Evolutionary conservation across 225 moss, liverwort and hornwort genomes (phyloP).

Genomic region (Climacium dendroides): DNA sequence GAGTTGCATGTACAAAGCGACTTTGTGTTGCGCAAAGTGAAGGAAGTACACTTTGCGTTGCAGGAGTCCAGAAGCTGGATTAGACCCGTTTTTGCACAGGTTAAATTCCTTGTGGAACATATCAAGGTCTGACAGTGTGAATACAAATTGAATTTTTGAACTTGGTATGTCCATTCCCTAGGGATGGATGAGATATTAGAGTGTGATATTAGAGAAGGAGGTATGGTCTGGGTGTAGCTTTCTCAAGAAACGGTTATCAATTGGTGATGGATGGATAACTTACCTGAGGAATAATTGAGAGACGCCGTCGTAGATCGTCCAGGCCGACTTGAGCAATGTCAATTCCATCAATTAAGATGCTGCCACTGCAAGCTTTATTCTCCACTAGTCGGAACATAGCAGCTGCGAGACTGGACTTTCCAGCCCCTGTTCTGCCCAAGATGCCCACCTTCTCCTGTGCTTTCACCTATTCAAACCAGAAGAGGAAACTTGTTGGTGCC

Average conservation of each 20-base stretch:
- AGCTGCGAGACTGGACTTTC: conserved; percentile 88
- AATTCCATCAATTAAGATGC: conserved; percentile 62
- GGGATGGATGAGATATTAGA: not conserved
- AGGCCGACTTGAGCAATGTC: conserved; percentile 56
- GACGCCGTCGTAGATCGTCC: conserved; percentile 80
- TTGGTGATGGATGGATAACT: not conserved
- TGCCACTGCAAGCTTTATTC: conserved; percentile 70
- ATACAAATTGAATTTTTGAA: not conserved
- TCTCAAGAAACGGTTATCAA: not conserved
- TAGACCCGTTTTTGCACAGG: not conserved
- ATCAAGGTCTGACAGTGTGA: not conserved
- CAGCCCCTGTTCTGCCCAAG: conserved; percentile 90
- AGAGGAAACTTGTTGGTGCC: not conserved
- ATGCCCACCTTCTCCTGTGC: conserved; percentile 84
- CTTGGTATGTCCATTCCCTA: not conserved
- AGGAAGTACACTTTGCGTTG: not conserved
- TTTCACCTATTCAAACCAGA: conserved; percentile 16
- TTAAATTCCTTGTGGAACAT: not conserved
- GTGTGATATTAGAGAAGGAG: not conserved
- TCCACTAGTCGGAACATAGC: conserved; percentile 93
- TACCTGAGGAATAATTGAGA: conserved; percentile 93
- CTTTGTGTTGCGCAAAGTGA: not conserved
- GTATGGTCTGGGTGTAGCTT: not conserved
- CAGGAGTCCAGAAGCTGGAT: not conserved
- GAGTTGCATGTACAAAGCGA: not conserved